phyloP scores from a whole-genome alignment of 2,329 filamentous ascomycete species.

The Madurella fahalii region DNA sequence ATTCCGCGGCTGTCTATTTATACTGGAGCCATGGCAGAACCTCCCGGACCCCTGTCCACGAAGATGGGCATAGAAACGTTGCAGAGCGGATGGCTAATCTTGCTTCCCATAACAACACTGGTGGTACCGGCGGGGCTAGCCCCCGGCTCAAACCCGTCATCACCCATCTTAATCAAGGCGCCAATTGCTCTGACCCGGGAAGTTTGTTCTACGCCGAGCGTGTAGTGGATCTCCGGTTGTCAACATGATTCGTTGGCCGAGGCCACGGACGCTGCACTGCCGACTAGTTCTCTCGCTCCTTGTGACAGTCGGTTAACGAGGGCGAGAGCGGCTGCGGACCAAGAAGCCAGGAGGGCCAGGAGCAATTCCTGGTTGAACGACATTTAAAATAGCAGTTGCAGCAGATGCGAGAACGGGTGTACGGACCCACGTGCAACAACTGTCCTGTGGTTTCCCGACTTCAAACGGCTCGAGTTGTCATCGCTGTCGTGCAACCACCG shows the following conservation, averaged over 20 bases:
- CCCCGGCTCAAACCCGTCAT: slow-evolving; percentile 1
- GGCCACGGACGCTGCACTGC: slow-evolving; percentile 8
- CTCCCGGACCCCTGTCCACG: slow-evolving; percentile 8
- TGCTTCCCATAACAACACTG: slow-evolving; percentile 1
- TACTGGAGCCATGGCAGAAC: slow-evolving; percentile 7
- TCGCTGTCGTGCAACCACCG: slow-evolving; percentile 20
- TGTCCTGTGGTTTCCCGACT: slow-evolving; percentile 23
- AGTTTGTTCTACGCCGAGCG: slow-evolving; percentile 10
- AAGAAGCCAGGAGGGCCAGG: neutral
- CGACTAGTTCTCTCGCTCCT: slow-evolving; percentile 17
- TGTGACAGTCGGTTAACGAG: slow-evolving; percentile 9
- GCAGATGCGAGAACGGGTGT: slow-evolving; percentile 2
- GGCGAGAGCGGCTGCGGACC: neutral
- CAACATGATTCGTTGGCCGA: slow-evolving; percentile 25
- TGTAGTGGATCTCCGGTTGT: slow-evolving; percentile 22
- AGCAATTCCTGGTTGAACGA: neutral
- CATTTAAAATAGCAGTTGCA: neutral
- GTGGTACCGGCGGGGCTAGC: neutral
- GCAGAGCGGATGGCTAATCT: slow-evolving; percentile 4
- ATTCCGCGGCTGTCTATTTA: neutral
- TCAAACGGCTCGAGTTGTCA: slow-evolving; percentile 17
- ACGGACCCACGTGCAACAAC: slow-evolving; percentile 25
- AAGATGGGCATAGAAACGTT: slow-evolving; percentile 3
- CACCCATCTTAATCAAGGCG: neutral
- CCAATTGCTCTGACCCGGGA: neutral